These are phyloP conservation scores for Suzukiozyma palmioleophila DNA, from an alignment of 1,139 yeast species.

Conservation along the genomic window DNA sequence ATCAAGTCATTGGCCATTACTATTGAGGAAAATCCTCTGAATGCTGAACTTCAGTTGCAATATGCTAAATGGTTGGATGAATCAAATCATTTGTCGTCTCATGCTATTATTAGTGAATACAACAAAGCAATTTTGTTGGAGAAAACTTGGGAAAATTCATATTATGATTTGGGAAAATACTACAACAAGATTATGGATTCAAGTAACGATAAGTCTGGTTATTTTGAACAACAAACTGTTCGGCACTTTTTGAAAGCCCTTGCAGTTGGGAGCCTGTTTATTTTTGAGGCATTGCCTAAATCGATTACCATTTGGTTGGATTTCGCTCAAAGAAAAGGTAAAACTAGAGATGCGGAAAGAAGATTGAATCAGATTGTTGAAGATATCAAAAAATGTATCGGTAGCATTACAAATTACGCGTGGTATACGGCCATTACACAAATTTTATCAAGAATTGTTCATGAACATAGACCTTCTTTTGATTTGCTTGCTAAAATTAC, in stretches of 20 bases:
- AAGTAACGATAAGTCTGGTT: conserved; percentile 48
- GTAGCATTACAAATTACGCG: conserved; percentile 53
- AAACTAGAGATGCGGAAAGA: conserved; percentile 30
- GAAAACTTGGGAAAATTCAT: conserved; percentile 70
- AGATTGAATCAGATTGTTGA: conserved; percentile 45
- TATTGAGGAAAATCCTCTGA: conserved; percentile 16
- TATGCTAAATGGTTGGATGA: conserved; percentile 88
- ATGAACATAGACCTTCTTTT: conserved; percentile 55
- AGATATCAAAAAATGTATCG: conserved; percentile 46
- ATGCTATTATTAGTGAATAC: conserved; percentile 69
- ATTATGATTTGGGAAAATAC: conserved; percentile 76
- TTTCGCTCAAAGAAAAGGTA: conserved; percentile 45
- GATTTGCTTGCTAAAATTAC: conserved; percentile 55
- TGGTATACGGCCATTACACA: conserved; percentile 91
- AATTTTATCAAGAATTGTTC: conserved; percentile 72
- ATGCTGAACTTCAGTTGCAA: conserved; percentile 59
- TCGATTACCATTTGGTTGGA: conserved; percentile 90
- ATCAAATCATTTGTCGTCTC: conserved; percentile 80
- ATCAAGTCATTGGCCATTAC: conserved; percentile 54
- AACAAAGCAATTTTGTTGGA: conserved; percentile 54
- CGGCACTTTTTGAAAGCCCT: conserved; percentile 64
- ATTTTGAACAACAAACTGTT: conserved; percentile 63
- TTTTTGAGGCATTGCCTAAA: conserved; percentile 86
- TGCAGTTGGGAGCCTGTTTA: conserved; percentile 61
- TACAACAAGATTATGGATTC: conserved; percentile 75